A percentile compares a stretch with the other conserved stretches of the same genome.
Evolutionary conservation across 257 asterid species (phyloP).

Genomic region (Nicotiana sylvestris): DNA sequence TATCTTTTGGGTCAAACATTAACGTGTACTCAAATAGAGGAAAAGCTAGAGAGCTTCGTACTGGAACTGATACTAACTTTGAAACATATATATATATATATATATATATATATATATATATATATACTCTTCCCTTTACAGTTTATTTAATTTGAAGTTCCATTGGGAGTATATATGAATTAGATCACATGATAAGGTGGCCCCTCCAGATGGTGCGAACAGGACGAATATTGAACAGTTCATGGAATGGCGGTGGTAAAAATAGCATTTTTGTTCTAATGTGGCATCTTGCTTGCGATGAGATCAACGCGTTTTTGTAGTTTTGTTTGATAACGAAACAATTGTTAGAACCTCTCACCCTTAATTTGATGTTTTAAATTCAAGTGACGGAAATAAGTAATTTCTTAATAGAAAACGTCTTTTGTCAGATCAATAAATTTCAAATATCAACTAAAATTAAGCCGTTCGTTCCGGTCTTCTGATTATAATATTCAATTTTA

Average conservation of each 20-base stretch:
- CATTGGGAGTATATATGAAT: neutral
- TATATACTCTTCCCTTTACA: too few relatives aligned
- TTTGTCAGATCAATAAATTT: too few relatives aligned
- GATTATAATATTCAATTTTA: too few relatives aligned
- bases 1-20: too few relatives aligned
- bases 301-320: neutral
- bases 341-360: neutral
- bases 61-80: neutral
- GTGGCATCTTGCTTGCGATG: neutral
- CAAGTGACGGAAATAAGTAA: too few relatives aligned
- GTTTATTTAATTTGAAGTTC: neutral
- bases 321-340: neutral
- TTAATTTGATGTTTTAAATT: neutral
- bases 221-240: neutral
- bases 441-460: too few relatives aligned
- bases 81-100: neutral
- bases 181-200: constrained; percentile 8
- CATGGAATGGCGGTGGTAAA: neutral
- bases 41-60: too few relatives aligned
- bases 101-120: neutral
- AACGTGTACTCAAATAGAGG: too few relatives aligned
- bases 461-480: too few relatives aligned
- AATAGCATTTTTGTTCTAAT: neutral
- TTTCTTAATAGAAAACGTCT: too few relatives aligned
- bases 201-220: constrained; percentile 1